phyloP scores from a whole-genome alignment of 2,329 filamentous ascomycete genomes.

The Aspergillus pseudotamarii region DNA sequence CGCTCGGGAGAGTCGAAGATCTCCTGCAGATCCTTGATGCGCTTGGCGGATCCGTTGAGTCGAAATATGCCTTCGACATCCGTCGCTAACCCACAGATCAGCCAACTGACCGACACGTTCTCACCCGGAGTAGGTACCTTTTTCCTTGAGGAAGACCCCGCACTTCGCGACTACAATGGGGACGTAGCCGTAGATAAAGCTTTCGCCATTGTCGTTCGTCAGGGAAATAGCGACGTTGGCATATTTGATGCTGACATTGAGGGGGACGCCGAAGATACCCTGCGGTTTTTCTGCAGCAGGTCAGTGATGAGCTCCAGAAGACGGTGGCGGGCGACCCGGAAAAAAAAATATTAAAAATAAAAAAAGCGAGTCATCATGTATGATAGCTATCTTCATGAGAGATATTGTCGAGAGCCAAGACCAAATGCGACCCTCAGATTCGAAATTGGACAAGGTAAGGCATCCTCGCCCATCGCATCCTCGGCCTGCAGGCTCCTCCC shows the following conservation, averaged over 20 bases:
- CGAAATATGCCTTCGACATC: slow-evolving; percentile 96
- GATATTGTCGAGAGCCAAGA: neutral
- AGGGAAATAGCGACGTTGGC: slow-evolving; percentile 98
- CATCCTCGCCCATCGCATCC: neutral
- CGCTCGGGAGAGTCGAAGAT: slow-evolving; percentile 92
- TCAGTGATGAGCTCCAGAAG: neutral
- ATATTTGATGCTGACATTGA: slow-evolving; percentile 93
- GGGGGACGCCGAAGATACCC: slow-evolving; percentile 91
- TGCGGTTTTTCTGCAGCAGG: slow-evolving; percentile 47
- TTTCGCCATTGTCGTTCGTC: slow-evolving; percentile 86
- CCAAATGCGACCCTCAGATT: neutral
- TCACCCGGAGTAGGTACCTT: slow-evolving; percentile 65
- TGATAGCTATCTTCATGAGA: neutral
- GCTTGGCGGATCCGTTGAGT: slow-evolving; percentile 91
- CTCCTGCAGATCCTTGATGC: slow-evolving; percentile 92
- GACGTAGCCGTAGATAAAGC: slow-evolving; percentile 98
- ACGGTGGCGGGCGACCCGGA: neutral
- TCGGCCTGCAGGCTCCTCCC: neutral
- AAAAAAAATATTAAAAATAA: neutral
- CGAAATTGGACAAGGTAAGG: neutral
- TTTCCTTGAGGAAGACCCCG: slow-evolving; percentile 95
- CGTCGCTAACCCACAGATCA: slow-evolving; percentile 66
- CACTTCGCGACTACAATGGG: slow-evolving; percentile 98
- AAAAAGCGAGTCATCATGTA: neutral
- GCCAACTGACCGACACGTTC: slow-evolving; percentile 7